Evolutionary conservation across 1,139 yeast species (phyloP), one percentile per base, ranked within the genome.

Genomic region (Petasospora rhodanensis): DNA sequence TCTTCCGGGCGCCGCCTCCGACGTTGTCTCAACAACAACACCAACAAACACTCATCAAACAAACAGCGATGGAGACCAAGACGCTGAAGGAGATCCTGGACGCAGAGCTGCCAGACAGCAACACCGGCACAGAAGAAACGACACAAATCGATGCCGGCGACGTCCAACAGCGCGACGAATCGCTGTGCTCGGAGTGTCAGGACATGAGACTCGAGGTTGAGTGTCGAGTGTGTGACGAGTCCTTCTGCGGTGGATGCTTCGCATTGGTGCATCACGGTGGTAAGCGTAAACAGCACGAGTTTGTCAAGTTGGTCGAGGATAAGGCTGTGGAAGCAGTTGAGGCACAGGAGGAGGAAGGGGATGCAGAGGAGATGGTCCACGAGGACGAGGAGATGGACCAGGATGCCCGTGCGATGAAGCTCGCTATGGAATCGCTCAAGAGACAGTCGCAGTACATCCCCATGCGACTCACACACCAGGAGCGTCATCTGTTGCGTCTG

Each of bases 221-320:
- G 20, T 80, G 89, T 54, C 50, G 58, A 22, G 65, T 65, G 32
- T 80, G 89, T 55, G 71, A 69, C 22, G 89, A 80, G 46, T 64
- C 64, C 17, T 80, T 77, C 45, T 80, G 89, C 52, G 64, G 68
- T 21, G 82, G 79, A 2, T 80, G 89, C 50, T 79, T 70, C 49
- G 75, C 66, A 25, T 70, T 77, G 59, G 61, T 78, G 14, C 89
- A 80, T 49, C 64, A 79, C 37, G 78, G 82, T 18, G 89, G 89
- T 14, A 71, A 68, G 32, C 56, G 78, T 43, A 64, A 63, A 40
- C 27, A 38, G 1, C 78, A 72, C 45, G 54, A 59, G 28, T 55
- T 38, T 32, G 55, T 64, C 15, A 64, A 62, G 27, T 46, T 54
- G 29, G 47, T 35, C 10, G 43, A 34, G 15, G 47, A 43, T 26